Evolutionary conservation across 768 basidiomycete species (phyloP).

Genomic region (Dioszegia aurantiaca): DNA sequence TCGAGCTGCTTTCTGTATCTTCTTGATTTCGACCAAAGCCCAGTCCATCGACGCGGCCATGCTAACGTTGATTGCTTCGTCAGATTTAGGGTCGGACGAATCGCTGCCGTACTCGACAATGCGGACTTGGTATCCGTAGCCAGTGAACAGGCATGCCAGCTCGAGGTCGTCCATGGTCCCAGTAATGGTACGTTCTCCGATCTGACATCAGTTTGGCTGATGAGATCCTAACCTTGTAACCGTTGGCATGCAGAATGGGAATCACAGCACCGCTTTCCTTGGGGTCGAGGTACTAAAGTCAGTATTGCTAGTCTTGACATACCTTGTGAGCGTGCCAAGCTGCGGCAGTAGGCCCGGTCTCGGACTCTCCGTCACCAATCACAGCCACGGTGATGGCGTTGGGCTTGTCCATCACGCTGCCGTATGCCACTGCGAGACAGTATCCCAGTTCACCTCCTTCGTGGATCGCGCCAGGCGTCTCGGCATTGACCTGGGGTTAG

Average conservation of each 20-base stretch:
- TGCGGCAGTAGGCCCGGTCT: conserved; percentile 52
- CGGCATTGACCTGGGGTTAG: conserved; percentile 57
- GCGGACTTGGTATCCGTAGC: conserved; percentile 81
- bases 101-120: conserved; percentile 64
- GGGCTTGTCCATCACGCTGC: conserved; percentile 85
- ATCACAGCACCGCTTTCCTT: conserved; percentile 83
- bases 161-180: conserved; percentile 90
- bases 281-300: conserved; percentile 69
- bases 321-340: conserved; percentile 75
- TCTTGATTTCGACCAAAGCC: conserved; percentile 59
- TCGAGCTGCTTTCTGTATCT: conserved; percentile 76
- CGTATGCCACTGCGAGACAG: conserved; percentile 78
- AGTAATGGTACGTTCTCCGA: conserved; percentile 82
- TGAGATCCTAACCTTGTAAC: conserved; percentile 27
- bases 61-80: conserved; percentile 62
- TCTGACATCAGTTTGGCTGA: conserved; percentile 57
- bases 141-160: conserved; percentile 55
- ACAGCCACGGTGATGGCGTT: conserved; percentile 75
- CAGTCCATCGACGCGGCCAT: conserved; percentile 79
- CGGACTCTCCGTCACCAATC: conserved; percentile 77
- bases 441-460: conserved; percentile 88
- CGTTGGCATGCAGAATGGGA: conserved; percentile 81
- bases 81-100: conserved; percentile 53
- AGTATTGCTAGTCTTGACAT: background rate
- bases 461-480: conserved; percentile 85